A percentile compares a stretch with the other conserved stretches of the same genome.
Conservation (phyloP, 163 green algal species). For the Chloromonas sp. region DNA sequence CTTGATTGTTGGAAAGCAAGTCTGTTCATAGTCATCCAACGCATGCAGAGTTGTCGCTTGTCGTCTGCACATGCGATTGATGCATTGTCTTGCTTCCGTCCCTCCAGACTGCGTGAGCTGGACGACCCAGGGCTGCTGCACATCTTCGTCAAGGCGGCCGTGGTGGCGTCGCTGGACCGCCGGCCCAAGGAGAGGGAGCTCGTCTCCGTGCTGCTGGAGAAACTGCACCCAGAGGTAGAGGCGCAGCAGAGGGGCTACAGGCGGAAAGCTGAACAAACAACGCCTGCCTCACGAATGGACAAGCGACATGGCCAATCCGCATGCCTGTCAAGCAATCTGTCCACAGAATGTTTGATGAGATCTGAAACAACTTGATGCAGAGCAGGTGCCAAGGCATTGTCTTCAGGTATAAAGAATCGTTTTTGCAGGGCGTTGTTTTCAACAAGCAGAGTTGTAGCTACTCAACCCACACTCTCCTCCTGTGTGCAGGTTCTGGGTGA, state of each 20-base stretch:
- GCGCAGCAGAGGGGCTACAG: no score
- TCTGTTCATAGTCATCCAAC: not conserved
- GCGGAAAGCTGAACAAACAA: no score
- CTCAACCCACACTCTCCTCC: no score
- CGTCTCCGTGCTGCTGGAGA: conserved; percentile 59
- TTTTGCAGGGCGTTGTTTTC: no score
- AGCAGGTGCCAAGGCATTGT: no score
- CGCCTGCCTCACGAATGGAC: no score
- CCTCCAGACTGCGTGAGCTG: conserved; percentile 48
- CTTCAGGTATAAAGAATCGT: no score
- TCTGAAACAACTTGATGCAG: no score
- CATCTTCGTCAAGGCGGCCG: conserved; percentile 74
- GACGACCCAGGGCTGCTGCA: conserved; percentile 70
- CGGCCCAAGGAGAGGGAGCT: conserved; percentile 79
- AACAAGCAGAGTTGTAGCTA: no score
- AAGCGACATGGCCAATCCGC: no score
- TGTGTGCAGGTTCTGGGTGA: conserved; percentile 1
- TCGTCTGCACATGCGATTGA: not conserved
- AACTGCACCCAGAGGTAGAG: conserved; percentile 44
- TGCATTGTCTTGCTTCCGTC: conserved; percentile 42
- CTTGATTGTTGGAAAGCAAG: conserved; percentile 60
- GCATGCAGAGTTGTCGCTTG: not conserved
- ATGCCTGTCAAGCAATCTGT: no score
- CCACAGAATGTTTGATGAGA: no score
- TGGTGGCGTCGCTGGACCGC: conserved; percentile 77